A percentile compares a stretch with the other conserved stretches of the same genome.
Conservation (phyloP, 371 early-diverging fungal species). For the Mucor lusitanicus region DNA sequence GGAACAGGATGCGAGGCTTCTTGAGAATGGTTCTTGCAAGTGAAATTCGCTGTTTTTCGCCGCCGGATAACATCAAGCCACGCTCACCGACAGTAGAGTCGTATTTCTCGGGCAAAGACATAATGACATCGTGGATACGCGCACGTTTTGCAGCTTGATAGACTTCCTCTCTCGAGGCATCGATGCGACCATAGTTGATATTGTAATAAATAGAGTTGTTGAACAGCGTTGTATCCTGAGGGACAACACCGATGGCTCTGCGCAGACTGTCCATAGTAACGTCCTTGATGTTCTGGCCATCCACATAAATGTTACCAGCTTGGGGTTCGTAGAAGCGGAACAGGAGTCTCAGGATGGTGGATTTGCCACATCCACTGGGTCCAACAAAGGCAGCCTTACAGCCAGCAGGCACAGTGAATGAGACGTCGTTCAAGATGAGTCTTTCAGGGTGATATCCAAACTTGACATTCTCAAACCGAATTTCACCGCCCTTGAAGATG, state of each 20-base stretch:
- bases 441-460: constrained; percentile 86
- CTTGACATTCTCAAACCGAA: constrained; percentile 82
- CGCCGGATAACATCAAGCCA: constrained; percentile 89
- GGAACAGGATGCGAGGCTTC: constrained; percentile 75
- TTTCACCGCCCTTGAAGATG: constrained; percentile 63
- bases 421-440: constrained; percentile 75
- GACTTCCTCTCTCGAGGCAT: constrained; percentile 70
- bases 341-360: constrained; percentile 77
- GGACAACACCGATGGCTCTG: constrained; percentile 80
- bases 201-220: constrained; percentile 85
- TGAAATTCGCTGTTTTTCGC: constrained; percentile 92
- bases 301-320: constrained; percentile 72
- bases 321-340: constrained; percentile 89
- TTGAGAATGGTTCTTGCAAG: constrained; percentile 70
- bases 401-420: constrained; percentile 86
- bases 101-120: constrained; percentile 75
- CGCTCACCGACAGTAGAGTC: constrained; percentile 93
- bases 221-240: constrained; percentile 88
- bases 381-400: constrained; percentile 94
- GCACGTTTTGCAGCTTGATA: constrained; percentile 82
- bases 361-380: constrained; percentile 93
- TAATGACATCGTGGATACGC: constrained; percentile 75
- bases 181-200: constrained; percentile 72
- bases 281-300: constrained; percentile 75
- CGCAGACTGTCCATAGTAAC: constrained; percentile 76